Percentiles rank a stretch among this genome's conserved stretches.
These are phyloP conservation scores for Cadophora sp. DNA, from an alignment of 2,329 filamentous ascomycete genomes.

Conservation along the genomic window DNA sequence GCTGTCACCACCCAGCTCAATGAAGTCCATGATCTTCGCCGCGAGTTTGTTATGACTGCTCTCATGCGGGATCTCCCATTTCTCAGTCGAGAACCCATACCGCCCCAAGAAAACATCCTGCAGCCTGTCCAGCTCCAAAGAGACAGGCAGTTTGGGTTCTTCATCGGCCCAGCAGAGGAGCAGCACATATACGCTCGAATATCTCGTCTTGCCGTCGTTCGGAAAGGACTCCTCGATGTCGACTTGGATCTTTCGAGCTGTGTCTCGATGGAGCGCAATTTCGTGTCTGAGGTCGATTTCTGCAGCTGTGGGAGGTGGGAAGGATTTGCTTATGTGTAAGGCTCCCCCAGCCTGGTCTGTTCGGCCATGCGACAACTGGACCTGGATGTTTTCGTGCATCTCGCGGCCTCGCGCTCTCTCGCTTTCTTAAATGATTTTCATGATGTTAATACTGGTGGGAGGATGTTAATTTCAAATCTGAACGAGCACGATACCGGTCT, in stretches of 20 bases:
- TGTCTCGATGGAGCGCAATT: conserved; percentile 21
- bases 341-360: too few species aligned
- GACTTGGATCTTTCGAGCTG: conserved; percentile 58
- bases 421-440: too few species aligned
- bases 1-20: conserved; percentile 54
- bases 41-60: conserved; percentile 62
- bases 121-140: conserved; percentile 58
- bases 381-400: too few species aligned
- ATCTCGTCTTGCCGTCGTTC: conserved; percentile 61
- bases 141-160: conserved; percentile 47
- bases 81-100: conserved; percentile 63
- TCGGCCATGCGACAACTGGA: too few species aligned
- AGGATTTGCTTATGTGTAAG: neutral
- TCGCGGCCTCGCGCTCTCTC: too few species aligned
- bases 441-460: too few species aligned
- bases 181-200: conserved; percentile 62
- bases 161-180: conserved; percentile 67
- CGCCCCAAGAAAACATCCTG: conserved; percentile 61
- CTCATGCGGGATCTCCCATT: conserved; percentile 63
- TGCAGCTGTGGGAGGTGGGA: conserved; percentile 17
- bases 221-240: conserved; percentile 68
- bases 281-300: conserved; percentile 27
- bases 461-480: too few species aligned
- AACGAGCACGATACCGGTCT: too few species aligned
- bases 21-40: conserved; percentile 61